A percentile compares a stretch with the other conserved stretches of the same genome.
phyloP scores from a whole-genome alignment of 805 yeast species.

The Brettanomyces bruxellensis region DNA sequence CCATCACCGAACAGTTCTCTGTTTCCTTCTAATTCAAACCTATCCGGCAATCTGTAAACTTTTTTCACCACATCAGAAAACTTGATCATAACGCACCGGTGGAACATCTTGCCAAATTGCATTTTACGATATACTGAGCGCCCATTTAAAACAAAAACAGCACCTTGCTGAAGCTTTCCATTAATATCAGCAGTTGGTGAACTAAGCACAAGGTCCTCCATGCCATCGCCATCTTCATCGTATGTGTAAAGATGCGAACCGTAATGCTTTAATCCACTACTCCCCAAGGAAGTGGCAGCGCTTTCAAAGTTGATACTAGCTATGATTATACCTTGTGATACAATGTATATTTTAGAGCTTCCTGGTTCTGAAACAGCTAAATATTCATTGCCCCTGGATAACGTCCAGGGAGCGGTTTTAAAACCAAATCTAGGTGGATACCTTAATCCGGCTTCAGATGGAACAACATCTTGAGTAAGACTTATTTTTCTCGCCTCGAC shows the following conservation, averaged over 20 bases:
- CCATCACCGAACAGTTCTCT: conserved; percentile 36
- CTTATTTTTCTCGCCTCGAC: background rate
- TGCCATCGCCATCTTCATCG: conserved; percentile 30
- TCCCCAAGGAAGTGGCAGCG: conserved; percentile 27
- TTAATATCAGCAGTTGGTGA: conserved; percentile 32
- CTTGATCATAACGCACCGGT: background rate
- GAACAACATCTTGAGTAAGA: background rate
- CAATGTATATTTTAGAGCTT: conserved; percentile 32
- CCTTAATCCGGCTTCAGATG: background rate
- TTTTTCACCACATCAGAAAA: background rate
- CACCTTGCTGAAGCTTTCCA: conserved; percentile 8
- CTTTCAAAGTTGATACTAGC: conserved; percentile 13
- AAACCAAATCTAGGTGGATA: conserved; percentile 35
- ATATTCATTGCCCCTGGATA: conserved; percentile 22
- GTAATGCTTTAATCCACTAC: conserved; percentile 32
- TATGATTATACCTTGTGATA: conserved; percentile 8
- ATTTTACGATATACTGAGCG: conserved; percentile 2
- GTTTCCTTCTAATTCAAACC: conserved; percentile 9
- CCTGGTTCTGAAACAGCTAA: conserved; percentile 48
- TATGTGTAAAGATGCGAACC: conserved; percentile 26
- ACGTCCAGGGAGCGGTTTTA: conserved; percentile 21
- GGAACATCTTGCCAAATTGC: background rate
- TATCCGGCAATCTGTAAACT: background rate
- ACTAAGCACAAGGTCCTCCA: conserved; percentile 34
- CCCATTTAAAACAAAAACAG: conserved; percentile 10